Percentiles rank a stretch among this genome's conserved stretches.
Evolutionary conservation across 169 alveolate genomes (phyloP).

Genomic region (Cyclospora cayetanensis): DNA sequence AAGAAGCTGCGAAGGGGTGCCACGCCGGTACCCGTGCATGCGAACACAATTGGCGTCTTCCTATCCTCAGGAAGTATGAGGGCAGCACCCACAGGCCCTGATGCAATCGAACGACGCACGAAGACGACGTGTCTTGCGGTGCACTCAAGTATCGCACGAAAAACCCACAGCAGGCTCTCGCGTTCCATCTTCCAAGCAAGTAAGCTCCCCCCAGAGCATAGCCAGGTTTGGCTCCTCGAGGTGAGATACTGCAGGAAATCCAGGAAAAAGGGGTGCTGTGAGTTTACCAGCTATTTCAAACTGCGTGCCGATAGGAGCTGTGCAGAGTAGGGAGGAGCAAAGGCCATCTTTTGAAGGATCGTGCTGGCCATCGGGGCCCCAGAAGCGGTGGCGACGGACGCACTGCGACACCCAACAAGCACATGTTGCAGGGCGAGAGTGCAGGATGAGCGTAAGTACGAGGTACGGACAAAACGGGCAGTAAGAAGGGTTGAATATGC

Average conservation of each 20-base stretch:
- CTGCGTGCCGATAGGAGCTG: slow-evolving; percentile 46
- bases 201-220: too few species aligned
- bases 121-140: too few species aligned
- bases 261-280: too few species aligned
- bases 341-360: slow-evolving; percentile 52
- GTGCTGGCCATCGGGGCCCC: background rate
- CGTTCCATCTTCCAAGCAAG: too few species aligned
- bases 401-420: slow-evolving; percentile 21
- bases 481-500: too few species aligned
- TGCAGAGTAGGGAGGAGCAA: slow-evolving; percentile 27
- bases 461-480: too few species aligned
- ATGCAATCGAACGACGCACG: background rate
- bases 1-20: slow-evolving; percentile 48
- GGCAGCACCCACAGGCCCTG: slow-evolving; percentile 57
- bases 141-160: too few species aligned
- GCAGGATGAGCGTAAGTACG: too few species aligned
- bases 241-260: too few species aligned
- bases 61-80: slow-evolving; percentile 28
- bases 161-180: too few species aligned
- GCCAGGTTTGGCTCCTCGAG: too few species aligned
- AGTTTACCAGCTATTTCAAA: slow-evolving; percentile 32
- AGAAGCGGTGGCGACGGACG: slow-evolving; percentile 32
- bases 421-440: too few species aligned
- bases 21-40: slow-evolving; percentile 53
- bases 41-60: background rate